phyloP scores from a whole-genome alignment of 345 rosid genomes.

The Laguncularia racemosa region DNA sequence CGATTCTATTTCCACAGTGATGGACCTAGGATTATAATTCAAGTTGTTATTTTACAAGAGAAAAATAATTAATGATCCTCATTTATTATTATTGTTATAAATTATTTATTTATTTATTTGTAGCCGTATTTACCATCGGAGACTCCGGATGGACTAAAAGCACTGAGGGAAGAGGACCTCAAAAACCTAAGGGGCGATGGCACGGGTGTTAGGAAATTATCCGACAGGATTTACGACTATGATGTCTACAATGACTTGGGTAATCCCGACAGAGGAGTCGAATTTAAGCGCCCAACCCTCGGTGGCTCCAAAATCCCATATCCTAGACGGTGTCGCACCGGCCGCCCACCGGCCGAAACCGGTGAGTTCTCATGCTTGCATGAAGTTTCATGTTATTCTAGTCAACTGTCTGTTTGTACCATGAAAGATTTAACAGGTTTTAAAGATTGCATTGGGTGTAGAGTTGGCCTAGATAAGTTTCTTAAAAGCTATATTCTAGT shows the following conservation, averaged over 20 bases:
- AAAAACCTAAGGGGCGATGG: conserved; percentile 61
- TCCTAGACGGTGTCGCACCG: conserved; percentile 94
- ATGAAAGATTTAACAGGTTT: neutral
- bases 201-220: conserved; percentile 61
- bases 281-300: conserved; percentile 53
- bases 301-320: conserved; percentile 68
- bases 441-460: neutral
- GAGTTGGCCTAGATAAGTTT: no score
- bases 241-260: conserved; percentile 91
- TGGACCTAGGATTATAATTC: no score
- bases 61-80: no score
- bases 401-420: no score
- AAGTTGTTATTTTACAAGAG: no score
- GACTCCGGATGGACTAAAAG: conserved; percentile 71
- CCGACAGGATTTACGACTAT: conserved; percentile 76
- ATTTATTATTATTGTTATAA: no score
- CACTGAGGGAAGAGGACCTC: conserved; percentile 65
- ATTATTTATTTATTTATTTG: no score
- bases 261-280: conserved; percentile 68
- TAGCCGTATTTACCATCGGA: conserved; percentile 87
- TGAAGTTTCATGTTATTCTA: no score
- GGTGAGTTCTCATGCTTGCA: conserved; percentile 31
- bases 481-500: no score
- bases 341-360: conserved; percentile 52
- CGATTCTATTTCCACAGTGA: no score